Base-by-base conservation (phyloP, 805 yeast genomes). In the Ogataea sp. region DNA sequence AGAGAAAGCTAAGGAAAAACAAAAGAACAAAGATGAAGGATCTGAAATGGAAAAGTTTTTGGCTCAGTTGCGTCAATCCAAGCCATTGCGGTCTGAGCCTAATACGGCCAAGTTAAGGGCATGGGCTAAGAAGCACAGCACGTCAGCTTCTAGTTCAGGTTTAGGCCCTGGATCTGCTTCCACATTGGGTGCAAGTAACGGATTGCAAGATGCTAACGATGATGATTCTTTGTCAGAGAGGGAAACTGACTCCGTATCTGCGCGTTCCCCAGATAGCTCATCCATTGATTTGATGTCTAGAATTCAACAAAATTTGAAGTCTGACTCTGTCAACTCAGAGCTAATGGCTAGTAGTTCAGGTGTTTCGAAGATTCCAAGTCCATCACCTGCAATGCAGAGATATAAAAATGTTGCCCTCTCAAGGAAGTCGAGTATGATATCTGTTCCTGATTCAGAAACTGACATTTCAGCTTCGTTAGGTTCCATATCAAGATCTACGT, bases 61-160 rank as follows among this genome's bases (percentile, higher is more conserved):
- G 42, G 95, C 88, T 56, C 86, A 83, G 53, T 71, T 93, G 52
- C 82, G 88, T 53, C 88, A 89, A 15, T 85, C 93, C 0, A 95
- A 90, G 1, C 84, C 93, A 10, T 62, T 78, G 5, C 77, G 78
- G 44, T 78, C 85, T 6, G 93, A 88, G 45, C 76, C 93, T 1
- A 67, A 85, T 2, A 75, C 87, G 3, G 94, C 95, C 0, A 69
- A 95, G 50, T 77, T 86, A 50, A 69, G 93, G 39, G 95, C 90
- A 1, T 67, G 80, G 49, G 82, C 86, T 41, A 74, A 88, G 47
- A 78, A 71, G 52, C 80, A 79, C 20, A 42, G 58, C 2, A 34
- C 33, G 18, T 34, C 33, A 23, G 38, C 58, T 78, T 48, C 49
- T 70, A 16, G 41, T 10, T 34, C 39, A 15, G 29, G 28, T 15